These are phyloP conservation scores for Termitomyces bulborhizus DNA, from an alignment of 768 basidiomycete genomes.

Conservation along the genomic window DNA sequence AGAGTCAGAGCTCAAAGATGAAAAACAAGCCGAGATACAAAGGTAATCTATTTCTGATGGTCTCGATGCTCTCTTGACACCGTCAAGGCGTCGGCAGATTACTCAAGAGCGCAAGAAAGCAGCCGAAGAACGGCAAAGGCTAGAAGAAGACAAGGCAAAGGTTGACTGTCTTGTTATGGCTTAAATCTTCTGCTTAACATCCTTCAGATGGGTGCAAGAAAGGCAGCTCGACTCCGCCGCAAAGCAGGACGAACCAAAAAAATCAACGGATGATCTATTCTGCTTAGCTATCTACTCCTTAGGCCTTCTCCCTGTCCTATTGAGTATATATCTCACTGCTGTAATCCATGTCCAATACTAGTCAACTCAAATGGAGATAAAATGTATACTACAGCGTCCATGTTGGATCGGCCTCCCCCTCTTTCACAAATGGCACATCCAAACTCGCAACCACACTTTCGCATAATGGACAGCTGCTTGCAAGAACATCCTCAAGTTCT, in stretches of 20 bases:
- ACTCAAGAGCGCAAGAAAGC: conserved; percentile 67
- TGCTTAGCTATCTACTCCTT: not conserved
- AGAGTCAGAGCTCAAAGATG: conserved; percentile 66
- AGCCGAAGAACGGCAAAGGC: conserved; percentile 62
- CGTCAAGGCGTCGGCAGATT: conserved; percentile 53
- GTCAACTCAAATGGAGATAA: not conserved
- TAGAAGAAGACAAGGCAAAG: conserved; percentile 63
- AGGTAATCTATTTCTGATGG: conserved; percentile 34
- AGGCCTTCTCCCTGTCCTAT: conserved; percentile 4
- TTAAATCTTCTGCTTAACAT: not conserved
- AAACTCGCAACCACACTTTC: conserved; percentile 82
- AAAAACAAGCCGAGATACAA: conserved; percentile 62
- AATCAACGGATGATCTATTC: conserved; percentile 54
- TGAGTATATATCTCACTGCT: conserved; percentile 4
- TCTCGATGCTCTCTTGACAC: conserved; percentile 3
- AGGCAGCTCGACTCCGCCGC: conserved; percentile 65
- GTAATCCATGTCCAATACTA: not conserved
- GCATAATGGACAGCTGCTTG: conserved; percentile 89
- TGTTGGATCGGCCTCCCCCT: conserved; percentile 71
- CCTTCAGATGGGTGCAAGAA: conserved; percentile 72
- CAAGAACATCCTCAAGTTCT: conserved; percentile 86
- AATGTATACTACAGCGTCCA: conserved; percentile 54
- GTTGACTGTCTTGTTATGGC: conserved; percentile 24
- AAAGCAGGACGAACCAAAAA: conserved; percentile 76
- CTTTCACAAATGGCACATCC: conserved; percentile 80